Evolutionary conservation across 108 stramenopile species (phyloP).

Genomic region (Heterococcus sp.): DNA sequence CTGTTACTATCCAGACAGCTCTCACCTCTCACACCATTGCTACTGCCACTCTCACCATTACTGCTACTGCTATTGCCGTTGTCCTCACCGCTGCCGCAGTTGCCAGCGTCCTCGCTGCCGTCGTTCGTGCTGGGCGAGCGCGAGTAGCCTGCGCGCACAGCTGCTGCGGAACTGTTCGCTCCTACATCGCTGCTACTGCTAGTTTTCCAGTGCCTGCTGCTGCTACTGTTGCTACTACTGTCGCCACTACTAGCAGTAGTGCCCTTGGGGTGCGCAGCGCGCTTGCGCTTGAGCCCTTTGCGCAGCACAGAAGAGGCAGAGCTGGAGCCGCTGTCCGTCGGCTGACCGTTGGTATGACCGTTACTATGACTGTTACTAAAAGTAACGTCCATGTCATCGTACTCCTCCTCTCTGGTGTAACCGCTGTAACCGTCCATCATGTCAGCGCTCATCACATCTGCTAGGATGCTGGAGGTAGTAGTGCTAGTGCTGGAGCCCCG

Average conservation of each 20-base stretch:
- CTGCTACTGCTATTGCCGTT: background rate
- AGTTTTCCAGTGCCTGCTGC: background rate
- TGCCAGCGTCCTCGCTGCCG: background rate
- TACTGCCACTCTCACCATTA: background rate
- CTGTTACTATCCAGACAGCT: background rate
- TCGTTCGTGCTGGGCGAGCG: constrained; percentile 1
- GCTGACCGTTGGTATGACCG: too few relatives aligned
- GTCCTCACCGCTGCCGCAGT: background rate
- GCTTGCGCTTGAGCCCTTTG: background rate
- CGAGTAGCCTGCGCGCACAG: background rate
- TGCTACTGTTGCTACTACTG: background rate
- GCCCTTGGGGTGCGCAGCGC: background rate
- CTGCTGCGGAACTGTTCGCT: too few relatives aligned
- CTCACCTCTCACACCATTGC: background rate
- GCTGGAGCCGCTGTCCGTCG: background rate
- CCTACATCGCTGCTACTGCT: background rate
- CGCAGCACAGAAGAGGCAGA: background rate
- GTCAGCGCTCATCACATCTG: too few relatives aligned
- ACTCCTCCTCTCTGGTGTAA: too few relatives aligned
- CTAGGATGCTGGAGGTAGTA: background rate
- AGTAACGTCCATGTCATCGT: too few relatives aligned
- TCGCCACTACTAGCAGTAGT: background rate
- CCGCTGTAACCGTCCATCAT: too few relatives aligned
- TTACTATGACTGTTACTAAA: too few relatives aligned
- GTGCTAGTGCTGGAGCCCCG: background rate